A percentile compares a stretch with the other conserved stretches of the same genome.
These are phyloP conservation scores for Phyllostachys edulis DNA, from an alignment of 176 grass and related monocot species.

Conservation along the genomic window DNA sequence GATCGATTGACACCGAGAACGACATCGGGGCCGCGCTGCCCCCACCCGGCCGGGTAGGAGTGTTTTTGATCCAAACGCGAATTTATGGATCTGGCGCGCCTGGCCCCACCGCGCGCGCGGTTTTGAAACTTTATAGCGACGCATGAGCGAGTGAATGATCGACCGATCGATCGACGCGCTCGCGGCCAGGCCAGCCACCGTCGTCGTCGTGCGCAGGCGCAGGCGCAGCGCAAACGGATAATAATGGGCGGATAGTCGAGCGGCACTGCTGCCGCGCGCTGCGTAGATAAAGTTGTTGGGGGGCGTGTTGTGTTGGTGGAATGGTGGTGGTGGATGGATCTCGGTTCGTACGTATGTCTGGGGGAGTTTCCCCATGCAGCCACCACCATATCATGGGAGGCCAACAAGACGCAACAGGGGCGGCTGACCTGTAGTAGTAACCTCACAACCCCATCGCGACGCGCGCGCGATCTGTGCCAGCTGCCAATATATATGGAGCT, in stretches of 20 bases:
- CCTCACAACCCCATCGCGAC: background rate
- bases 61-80: slow-evolving; percentile 18
- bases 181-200: background rate
- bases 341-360: background rate
- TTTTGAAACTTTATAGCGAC: slow-evolving; percentile 2
- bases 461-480: background rate
- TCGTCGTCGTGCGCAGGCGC: background rate
- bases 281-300: background rate
- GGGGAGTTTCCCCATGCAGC: background rate
- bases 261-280: background rate
- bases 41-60: background rate
- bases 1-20: slow-evolving; percentile 19
- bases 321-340: background rate
- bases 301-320: background rate
- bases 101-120: background rate
- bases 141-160: slow-evolving; percentile 10
- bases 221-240: slow-evolving; percentile 24
- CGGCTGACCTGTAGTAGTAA: background rate
- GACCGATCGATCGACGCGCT: background rate
- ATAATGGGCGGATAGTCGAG: slow-evolving; percentile 24
- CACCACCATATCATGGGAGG: background rate
- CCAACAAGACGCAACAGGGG: background rate
- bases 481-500: background rate
- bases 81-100: background rate
- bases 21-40: slow-evolving; percentile 28